Conservation (phyloP, 768 basidiomycete species). For the Tricholoma bakamatsutake region DNA sequence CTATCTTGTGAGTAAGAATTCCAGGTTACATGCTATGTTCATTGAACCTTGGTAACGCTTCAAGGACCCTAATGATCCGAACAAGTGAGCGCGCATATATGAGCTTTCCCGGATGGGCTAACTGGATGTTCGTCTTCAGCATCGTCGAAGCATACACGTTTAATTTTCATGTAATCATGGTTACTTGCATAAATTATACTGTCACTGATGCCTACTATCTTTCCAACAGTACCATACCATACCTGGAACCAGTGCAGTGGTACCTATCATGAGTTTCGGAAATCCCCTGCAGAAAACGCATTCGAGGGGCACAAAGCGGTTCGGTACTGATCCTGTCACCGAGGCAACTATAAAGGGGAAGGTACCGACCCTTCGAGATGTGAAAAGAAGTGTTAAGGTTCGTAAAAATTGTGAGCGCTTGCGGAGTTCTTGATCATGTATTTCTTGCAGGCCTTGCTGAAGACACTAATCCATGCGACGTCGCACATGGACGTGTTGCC, state of each 20-base stretch:
- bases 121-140: constrained; percentile 30
- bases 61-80: constrained; percentile 81
- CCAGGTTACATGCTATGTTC: background rate
- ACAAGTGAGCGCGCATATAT: constrained; percentile 52
- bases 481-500: constrained; percentile 77
- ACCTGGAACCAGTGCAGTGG: constrained; percentile 48
- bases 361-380: constrained; percentile 70
- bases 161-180: constrained; percentile 59
- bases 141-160: constrained; percentile 88
- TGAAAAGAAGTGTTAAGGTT: constrained; percentile 79
- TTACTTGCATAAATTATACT: background rate
- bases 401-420: background rate
- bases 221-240: constrained; percentile 56
- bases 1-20: constrained; percentile 54
- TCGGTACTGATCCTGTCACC: constrained; percentile 49
- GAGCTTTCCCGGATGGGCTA: constrained; percentile 5
- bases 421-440: background rate
- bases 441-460: constrained; percentile 55
- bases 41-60: constrained; percentile 1
- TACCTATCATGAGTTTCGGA: constrained; percentile 74
- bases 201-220: background rate
- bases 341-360: constrained; percentile 55
- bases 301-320: constrained; percentile 24
- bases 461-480: constrained; percentile 72
- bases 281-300: constrained; percentile 50